Percentiles rank a stretch among this genome's conserved stretches.
Evolutionary conservation across 352 stramenopile genomes (phyloP).

Genomic region (Pythium guiyangense): DNA sequence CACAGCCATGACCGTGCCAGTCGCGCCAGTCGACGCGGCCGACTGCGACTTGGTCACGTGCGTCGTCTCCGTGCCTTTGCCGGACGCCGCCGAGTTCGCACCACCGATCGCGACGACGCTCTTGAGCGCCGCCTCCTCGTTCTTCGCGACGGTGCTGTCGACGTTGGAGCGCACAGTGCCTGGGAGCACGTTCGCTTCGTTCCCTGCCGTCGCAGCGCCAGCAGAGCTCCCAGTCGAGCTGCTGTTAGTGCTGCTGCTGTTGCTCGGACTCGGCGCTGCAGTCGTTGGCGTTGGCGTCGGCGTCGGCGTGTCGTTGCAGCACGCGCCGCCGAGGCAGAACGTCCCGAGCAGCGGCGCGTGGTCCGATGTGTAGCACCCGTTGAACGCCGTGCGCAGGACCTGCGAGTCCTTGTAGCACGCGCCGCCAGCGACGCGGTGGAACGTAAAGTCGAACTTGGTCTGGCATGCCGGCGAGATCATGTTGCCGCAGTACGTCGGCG

Average conservation of each 20-base stretch:
- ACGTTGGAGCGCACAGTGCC: neutral
- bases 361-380: slow-evolving; percentile 72
- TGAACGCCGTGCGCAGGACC: slow-evolving; percentile 55
- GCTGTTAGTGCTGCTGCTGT: neutral
- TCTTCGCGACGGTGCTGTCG: neutral
- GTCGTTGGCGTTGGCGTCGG: slow-evolving; percentile 9
- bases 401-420: slow-evolving; percentile 47
- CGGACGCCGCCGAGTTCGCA: slow-evolving; percentile 8
- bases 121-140: slow-evolving; percentile 2
- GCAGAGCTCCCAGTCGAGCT: slow-evolving; percentile 1
- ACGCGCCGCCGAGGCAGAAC: slow-evolving; percentile 57
- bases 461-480: slow-evolving; percentile 49
- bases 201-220: neutral
- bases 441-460: slow-evolving; percentile 72
- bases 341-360: slow-evolving; percentile 53
- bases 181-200: slow-evolving; percentile 12
- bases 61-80: slow-evolving; percentile 13
- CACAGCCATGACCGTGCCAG: slow-evolving; percentile 44
- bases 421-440: slow-evolving; percentile 32
- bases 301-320: slow-evolving; percentile 30
- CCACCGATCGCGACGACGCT: neutral
- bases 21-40: slow-evolving; percentile 29
- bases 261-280: neutral
- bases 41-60: slow-evolving; percentile 16
- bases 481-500: slow-evolving; percentile 64